Conservation (phyloP, 441 rosid species). For the Biscutella laevigata region DNA sequence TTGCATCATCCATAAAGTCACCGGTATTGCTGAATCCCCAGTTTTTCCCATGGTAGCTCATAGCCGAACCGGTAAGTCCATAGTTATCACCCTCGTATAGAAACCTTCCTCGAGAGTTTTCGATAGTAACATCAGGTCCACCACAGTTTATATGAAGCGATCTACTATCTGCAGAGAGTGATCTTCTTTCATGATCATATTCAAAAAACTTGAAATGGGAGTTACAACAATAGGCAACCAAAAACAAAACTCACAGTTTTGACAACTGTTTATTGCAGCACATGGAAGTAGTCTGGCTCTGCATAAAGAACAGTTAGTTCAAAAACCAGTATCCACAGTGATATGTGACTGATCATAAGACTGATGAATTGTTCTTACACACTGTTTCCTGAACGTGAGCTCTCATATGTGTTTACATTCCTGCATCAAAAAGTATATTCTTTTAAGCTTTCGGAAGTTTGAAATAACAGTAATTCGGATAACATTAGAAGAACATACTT, state of each 20-base stretch:
- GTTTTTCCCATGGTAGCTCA: neutral
- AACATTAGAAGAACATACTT: conserved; percentile 12
- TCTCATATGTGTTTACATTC: conserved; percentile 24
- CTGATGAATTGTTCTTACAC: conserved; percentile 20
- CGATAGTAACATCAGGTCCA: conserved; percentile 22
- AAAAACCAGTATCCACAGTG: neutral
- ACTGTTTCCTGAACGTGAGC: conserved; percentile 21
- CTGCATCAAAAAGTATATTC: conserved; percentile 16
- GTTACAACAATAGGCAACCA: neutral
- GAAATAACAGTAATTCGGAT: neutral
- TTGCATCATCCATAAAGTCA: conserved; percentile 34
- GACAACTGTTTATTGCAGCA: conserved; percentile 14
- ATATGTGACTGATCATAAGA: neutral
- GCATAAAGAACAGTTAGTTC: conserved; percentile 5
- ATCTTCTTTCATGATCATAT: neutral
- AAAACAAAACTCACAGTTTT: conserved; percentile 12
- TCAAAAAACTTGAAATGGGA: neutral
- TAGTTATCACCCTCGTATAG: conserved; percentile 33
- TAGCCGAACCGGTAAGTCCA: conserved; percentile 18
- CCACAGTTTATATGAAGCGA: conserved; percentile 35
- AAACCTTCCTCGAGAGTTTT: conserved; percentile 17
- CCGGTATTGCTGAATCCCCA: conserved; percentile 60
- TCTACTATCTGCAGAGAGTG: conserved; percentile 8
- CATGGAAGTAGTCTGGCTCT: conserved; percentile 27
- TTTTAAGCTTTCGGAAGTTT: neutral